Evolutionary conservation across 2,329 filamentous ascomycete species (phyloP), one percentile per base, ranked within the genome.

Genomic region (Verticillium albo-atrum): DNA sequence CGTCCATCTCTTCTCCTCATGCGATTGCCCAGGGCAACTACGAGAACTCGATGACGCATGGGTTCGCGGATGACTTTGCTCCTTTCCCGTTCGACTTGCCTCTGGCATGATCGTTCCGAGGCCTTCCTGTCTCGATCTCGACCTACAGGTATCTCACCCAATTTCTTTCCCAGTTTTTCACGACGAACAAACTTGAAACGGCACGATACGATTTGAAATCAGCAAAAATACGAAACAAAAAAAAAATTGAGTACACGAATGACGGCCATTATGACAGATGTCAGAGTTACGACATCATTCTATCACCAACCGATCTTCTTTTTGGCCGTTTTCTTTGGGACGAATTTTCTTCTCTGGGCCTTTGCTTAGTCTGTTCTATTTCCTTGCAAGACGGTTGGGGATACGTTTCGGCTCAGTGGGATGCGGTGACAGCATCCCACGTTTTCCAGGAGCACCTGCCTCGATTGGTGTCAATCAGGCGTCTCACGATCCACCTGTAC

Each of bases 1-100:
- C 60, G 52, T 10, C 54, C 7, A 60, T 62, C 42, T 60, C 60
- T 30, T 62, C 60, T 15, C 62, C 61, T 10, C 60, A 63, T 5
- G 61, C 30, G 14, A 32, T 63, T 3, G 62, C 61, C 25, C 60
- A 60, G 14, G 59, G 60, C 26, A 63, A 47, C n/a, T 63, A 57
- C 34, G 60, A 60, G 23, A 57, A 60, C 34, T 27, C 51, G 27
- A 30, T 62, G 25, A 35, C 34, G 3, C 56, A 62, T 7, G 34
- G 55, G 12, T 60, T 62, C 47, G n/a, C 25, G 42, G 61, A 62
- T 23, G 52, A 54, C 27, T 62, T 55, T n/a, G 37, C 57, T 6
- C 28, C 50, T 56, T 58, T 56, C 20, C 54, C 59, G 27, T 60
- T 54, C 32, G 27, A 55, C 47, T 52, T 34, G 56, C 34, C 50